These are phyloP conservation scores for Ceriops zippeliana DNA, from an alignment of 345 rosid genomes.

Conservation along the genomic window DNA sequence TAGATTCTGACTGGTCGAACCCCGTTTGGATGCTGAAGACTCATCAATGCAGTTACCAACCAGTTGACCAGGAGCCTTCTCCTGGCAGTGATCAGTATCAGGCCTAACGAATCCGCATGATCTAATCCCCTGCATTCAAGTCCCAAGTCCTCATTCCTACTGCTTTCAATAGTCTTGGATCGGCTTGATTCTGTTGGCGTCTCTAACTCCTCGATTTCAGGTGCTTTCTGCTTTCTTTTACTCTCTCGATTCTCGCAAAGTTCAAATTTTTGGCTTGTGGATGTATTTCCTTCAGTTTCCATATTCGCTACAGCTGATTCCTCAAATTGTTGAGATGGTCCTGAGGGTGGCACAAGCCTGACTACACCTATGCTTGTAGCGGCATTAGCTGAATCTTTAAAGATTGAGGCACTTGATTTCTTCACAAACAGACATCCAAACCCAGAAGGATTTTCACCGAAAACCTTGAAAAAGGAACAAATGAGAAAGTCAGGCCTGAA, in stretches of 20 bases:
- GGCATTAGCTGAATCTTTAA: slow-evolving; percentile 29
- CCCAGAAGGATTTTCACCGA: slow-evolving; percentile 70
- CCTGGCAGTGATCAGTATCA: slow-evolving; percentile 51
- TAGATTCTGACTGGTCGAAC: slow-evolving; percentile 50
- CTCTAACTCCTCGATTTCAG: slow-evolving; percentile 37
- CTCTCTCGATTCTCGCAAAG: slow-evolving; percentile 22
- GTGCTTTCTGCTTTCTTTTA: slow-evolving; percentile 4
- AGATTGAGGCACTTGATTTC: slow-evolving; percentile 45
- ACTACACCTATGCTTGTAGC: slow-evolving; percentile 35
- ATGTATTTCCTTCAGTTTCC: slow-evolving; percentile 4
- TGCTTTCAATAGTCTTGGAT: not conserved
- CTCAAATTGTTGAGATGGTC: slow-evolving; percentile 13
- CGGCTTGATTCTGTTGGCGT: slow-evolving; percentile 12
- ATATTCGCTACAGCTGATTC: not conserved
- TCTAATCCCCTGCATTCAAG: slow-evolving; percentile 62
- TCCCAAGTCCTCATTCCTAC: slow-evolving; percentile 9
- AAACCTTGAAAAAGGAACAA: slow-evolving; percentile 70
- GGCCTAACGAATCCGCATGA: slow-evolving; percentile 70
- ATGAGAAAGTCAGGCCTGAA: slow-evolving; percentile 77
- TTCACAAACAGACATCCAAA: slow-evolving; percentile 75
- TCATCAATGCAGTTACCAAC: slow-evolving; percentile 65
- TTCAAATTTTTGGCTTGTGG: not conserved
- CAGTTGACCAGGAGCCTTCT: slow-evolving; percentile 61
- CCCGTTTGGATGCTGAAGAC: slow-evolving; percentile 57
- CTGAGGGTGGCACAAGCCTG: slow-evolving; percentile 28